Base-by-base conservation (phyloP, 352 stramenopile species). In the Phytophthora constricta region DNA sequence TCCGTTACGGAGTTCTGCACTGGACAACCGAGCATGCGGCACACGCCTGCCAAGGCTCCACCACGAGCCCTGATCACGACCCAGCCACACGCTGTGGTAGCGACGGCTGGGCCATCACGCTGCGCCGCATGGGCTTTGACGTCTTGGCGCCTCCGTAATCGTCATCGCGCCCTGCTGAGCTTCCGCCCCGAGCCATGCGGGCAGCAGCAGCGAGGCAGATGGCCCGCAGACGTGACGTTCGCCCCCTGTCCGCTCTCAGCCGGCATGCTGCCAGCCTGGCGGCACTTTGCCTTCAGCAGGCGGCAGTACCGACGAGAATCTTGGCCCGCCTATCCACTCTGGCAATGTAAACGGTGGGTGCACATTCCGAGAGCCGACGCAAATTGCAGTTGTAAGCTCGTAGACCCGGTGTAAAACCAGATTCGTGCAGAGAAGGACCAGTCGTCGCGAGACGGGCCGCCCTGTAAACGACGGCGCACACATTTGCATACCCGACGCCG, bases 321-420 rank as follows among this genome's bases (percentile, higher is more conserved):
- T 39, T 33, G 19, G n/a, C 28, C 0, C 43, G 37, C 22, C 19
- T 58, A 42, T 37, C 27, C 37, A 20, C 41, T 10, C 17, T 17
- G 4, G 13, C 11, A 23, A 9, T 5, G 50, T 68, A 68, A 68
- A 62, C 60, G 31, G 16, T 10, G 42, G 3, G 5, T 14, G 16
- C 52, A 68, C 3, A 68, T 68, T 63, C 16, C 19, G 10, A 27
- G 20, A 62, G 16, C 5, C 42, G 60, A 68, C n/a, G 51, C 25
- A 34, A 23, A 19, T 46, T 58, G 50, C 31, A 61, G 60, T 39
- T 4, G 3, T 41, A 57, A 28, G 27, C 62, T 13, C n/a, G 10
- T 9, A 10, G 19, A 62, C 33, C 28, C 52, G 46, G 19, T 20
- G 45, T 51, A 28, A 53, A 26, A 48, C 48, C 37, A 66, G 22